Evolutionary conservation across 2,329 filamentous ascomycete species (phyloP).

Genomic region (Neofusicoccum sp.): DNA sequence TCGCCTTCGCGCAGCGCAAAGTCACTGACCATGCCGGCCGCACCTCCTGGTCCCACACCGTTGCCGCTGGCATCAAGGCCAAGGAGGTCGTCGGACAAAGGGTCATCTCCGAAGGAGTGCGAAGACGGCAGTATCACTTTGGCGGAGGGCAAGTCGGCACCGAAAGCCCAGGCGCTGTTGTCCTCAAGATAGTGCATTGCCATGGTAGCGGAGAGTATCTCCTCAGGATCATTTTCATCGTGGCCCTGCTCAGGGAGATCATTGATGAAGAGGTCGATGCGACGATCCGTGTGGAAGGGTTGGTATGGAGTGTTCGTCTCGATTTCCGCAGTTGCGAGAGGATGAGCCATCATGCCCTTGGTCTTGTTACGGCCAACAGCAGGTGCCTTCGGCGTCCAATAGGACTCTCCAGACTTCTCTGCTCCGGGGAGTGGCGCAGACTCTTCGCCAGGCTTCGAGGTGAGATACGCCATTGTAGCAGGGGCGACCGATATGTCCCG

Average conservation of each 20-base stretch:
- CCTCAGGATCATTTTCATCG: constrained; percentile 27
- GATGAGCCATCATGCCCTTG: constrained; percentile 12
- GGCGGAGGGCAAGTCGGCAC: constrained; percentile 30
- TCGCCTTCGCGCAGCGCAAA: constrained; percentile 53
- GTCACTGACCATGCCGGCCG: constrained; percentile 36
- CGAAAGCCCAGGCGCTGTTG: constrained; percentile 52
- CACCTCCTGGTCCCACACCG: constrained; percentile 37
- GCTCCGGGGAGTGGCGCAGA: constrained; percentile 7
- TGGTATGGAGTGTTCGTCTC: constrained; percentile 95
- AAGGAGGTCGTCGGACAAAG: constrained; percentile 45
- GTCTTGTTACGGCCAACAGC: background rate
- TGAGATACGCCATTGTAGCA: constrained; percentile 30
- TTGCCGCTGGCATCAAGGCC: constrained; percentile 29
- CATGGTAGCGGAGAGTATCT: constrained; percentile 22
- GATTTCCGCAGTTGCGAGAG: constrained; percentile 76
- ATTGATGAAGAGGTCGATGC: constrained; percentile 70
- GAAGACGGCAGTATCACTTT: constrained; percentile 36
- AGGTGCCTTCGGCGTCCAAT: constrained; percentile 14
- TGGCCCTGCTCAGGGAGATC: constrained; percentile 28
- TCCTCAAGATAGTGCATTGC: constrained; percentile 33
- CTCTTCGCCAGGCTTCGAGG: constrained; percentile 28
- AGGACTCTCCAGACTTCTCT: constrained; percentile 1
- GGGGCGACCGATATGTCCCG: constrained; percentile 53
- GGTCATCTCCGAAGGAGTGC: constrained; percentile 33
- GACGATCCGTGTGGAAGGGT: constrained; percentile 88